phyloP scores from a whole-genome alignment of 495 filamentous ascomycete genomes.

The Bryoglossum gracile region DNA sequence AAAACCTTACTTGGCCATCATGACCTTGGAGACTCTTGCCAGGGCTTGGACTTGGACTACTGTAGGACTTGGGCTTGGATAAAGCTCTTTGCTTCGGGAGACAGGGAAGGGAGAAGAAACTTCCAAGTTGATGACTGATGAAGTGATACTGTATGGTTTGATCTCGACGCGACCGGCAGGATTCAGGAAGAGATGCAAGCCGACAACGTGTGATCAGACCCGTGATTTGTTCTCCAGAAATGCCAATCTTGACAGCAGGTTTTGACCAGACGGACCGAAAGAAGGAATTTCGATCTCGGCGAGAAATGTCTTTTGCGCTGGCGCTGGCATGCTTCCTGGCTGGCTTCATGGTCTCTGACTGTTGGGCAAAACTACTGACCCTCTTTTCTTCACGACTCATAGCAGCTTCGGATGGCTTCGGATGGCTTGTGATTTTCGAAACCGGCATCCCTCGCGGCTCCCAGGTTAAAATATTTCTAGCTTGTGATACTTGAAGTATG shows the following conservation, averaged over 20 bases:
- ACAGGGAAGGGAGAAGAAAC: background rate
- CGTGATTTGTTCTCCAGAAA: background rate
- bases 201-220: background rate
- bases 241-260: no score
- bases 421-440: no score
- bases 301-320: background rate
- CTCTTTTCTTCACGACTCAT: background rate
- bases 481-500: no score
- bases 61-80: no score
- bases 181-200: background rate
- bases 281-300: background rate
- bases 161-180: no score
- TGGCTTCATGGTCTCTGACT: background rate
- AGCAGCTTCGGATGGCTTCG: background rate
- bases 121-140: background rate
- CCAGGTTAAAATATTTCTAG: no score
- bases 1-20: background rate
- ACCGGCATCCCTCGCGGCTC: no score
- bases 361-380: background rate
- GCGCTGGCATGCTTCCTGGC: background rate
- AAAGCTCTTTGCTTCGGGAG: no score
- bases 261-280: background rate
- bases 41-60: no score
- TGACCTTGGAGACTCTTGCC: background rate
- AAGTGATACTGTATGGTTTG: background rate